Conservation (phyloP, 2,329 filamentous ascomycete genomes). For the Cladorrhinum sp. region DNA sequence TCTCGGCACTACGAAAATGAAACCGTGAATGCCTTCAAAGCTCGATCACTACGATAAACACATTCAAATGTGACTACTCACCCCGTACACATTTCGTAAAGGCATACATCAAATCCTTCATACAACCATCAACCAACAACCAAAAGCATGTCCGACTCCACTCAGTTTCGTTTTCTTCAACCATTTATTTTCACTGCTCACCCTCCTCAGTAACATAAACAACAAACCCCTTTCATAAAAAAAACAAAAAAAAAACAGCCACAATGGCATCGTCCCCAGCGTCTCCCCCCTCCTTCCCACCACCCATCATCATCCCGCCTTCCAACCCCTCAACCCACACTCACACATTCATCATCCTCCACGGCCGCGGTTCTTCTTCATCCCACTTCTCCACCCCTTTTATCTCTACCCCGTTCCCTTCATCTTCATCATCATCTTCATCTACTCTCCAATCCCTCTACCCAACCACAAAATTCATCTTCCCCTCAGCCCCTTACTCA, state of each 20-base stretch:
- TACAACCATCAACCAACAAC: not conserved
- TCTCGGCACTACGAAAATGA: not conserved
- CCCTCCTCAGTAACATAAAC: not conserved
- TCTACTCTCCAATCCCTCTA: constrained; percentile 35
- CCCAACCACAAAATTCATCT: constrained; percentile 46
- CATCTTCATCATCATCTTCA: not conserved
- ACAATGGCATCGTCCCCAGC: too few relatives aligned
- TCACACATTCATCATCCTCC: constrained; percentile 48
- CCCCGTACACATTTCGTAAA: too few relatives aligned
- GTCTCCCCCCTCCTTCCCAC: constrained; percentile 15
- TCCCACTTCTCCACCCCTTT: constrained; percentile 40
- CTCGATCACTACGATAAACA: too few relatives aligned
- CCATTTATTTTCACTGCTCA: not conserved
- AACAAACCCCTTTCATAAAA: not conserved
- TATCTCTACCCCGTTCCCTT: constrained; percentile 30
- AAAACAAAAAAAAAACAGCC: too few relatives aligned
- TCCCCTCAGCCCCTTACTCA: constrained; percentile 45
- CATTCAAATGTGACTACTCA: too few relatives aligned
- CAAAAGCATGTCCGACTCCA: too few relatives aligned
- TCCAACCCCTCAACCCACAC: constrained; percentile 31
- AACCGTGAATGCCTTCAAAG: not conserved
- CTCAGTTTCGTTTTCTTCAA: too few relatives aligned
- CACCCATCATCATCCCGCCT: constrained; percentile 8
- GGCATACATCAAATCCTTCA: not conserved
- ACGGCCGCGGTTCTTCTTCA: constrained; percentile 46